phyloP scores from a whole-genome alignment of 2,329 filamentous ascomycete genomes.

The Aphanocladium album region DNA sequence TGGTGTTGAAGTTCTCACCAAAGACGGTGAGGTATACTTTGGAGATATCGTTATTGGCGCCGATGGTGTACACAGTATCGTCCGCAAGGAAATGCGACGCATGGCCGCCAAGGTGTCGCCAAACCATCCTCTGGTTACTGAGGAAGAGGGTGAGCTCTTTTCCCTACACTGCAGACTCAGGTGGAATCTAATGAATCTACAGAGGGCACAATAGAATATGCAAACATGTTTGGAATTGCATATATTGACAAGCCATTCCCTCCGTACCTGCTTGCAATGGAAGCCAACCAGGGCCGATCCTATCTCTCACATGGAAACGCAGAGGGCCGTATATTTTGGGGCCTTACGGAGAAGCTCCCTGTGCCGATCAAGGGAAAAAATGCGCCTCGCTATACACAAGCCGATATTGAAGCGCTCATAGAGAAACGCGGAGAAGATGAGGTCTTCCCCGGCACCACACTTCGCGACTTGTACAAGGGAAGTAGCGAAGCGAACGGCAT shows the following conservation, averaged over 20 bases:
- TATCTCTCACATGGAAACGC: neutral
- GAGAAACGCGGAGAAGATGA: neutral
- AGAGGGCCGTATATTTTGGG: neutral
- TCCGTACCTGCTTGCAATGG: neutral
- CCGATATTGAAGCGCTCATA: neutral
- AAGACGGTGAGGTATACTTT: slow-evolving; percentile 15
- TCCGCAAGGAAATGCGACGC: slow-evolving; percentile 25
- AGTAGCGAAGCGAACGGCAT: slow-evolving; percentile 23
- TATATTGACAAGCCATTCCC: slow-evolving; percentile 1
- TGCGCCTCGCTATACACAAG: neutral
- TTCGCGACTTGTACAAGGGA: slow-evolving; percentile 26
- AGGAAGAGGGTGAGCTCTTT: slow-evolving; percentile 13
- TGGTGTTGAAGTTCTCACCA: neutral
- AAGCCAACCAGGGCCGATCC: neutral
- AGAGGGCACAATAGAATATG: neutral
- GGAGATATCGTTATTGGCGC: slow-evolving; percentile 33
- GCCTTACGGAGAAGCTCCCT: neutral
- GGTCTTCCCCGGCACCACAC: slow-evolving; percentile 16
- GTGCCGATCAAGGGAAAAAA: neutral
- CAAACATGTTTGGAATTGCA: slow-evolving; percentile 2
- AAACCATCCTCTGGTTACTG: slow-evolving; percentile 17
- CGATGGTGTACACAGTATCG: slow-evolving; percentile 34
- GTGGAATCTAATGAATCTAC: neutral
- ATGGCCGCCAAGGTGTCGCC: slow-evolving; percentile 19
- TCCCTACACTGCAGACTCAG: neutral